phyloP scores from a whole-genome alignment of 805 yeast genomes.

The Candida alai region DNA sequence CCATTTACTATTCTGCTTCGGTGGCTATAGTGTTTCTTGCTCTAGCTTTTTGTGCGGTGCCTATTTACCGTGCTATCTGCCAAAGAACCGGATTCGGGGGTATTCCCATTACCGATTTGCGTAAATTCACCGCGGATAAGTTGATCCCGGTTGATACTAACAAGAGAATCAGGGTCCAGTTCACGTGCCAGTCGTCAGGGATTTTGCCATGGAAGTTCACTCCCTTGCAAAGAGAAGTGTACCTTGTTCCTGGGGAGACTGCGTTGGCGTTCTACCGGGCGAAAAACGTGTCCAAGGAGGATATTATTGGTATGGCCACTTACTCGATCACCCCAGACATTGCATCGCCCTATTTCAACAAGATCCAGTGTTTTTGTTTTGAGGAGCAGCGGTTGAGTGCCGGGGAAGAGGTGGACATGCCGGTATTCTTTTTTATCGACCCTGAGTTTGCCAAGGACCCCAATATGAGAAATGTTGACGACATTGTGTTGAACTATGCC shows the following conservation, averaged over 20 bases:
- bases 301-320: constrained; percentile 97
- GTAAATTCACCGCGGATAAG: constrained; percentile 81
- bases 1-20: constrained; percentile 65
- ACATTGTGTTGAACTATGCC: constrained; percentile 86
- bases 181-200: constrained; percentile 89
- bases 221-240: constrained; percentile 92
- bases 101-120: constrained; percentile 81
- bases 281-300: constrained; percentile 77
- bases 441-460: constrained; percentile 96
- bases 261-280: constrained; percentile 96
- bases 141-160: constrained; percentile 84
- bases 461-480: constrained; percentile 83
- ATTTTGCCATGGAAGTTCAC: constrained; percentile 91
- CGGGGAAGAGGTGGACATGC: constrained; percentile 99
- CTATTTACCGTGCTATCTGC: constrained; percentile 86
- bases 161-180: constrained; percentile 74
- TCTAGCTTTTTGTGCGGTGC: constrained; percentile 86
- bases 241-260: constrained; percentile 94
- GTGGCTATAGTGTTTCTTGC: constrained; percentile 68
- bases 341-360: constrained; percentile 93
- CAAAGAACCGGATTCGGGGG: constrained; percentile 97
- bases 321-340: constrained; percentile 95
- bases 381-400: constrained; percentile 93
- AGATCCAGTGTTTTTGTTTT: constrained; percentile 96
- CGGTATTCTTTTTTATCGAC: constrained; percentile 93